Evolutionary conservation across 495 filamentous ascomycete species (phyloP).

Genomic region (Xylaria acuta): DNA sequence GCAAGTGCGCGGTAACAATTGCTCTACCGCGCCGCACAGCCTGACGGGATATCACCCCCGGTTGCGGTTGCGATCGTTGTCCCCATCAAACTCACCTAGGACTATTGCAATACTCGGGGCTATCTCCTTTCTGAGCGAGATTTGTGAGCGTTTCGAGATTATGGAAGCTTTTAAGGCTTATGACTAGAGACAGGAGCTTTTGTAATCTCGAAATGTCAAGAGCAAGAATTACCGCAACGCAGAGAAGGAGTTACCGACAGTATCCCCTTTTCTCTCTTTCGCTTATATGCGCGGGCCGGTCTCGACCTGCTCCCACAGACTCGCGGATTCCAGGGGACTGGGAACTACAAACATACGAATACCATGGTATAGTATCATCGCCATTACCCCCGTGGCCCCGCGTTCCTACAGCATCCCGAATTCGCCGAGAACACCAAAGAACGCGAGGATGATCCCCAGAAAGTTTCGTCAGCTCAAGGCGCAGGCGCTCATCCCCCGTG

Average conservation of each 20-base stretch:
- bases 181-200: not conserved
- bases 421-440: not conserved
- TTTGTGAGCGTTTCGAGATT: not conserved
- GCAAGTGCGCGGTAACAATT: not conserved
- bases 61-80: not conserved
- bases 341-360: not conserved
- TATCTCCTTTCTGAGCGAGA: not conserved
- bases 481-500: not conserved
- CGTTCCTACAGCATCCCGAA: not conserved
- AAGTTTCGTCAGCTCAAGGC: not conserved
- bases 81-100: not conserved
- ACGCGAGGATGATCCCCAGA: not conserved
- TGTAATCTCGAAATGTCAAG: not conserved
- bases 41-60: not conserved
- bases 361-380: not conserved
- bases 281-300: not conserved
- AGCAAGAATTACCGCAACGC: not conserved
- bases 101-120: not conserved
- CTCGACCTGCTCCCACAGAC: not conserved
- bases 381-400: not conserved
- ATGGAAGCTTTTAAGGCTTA: not conserved
- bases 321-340: not conserved
- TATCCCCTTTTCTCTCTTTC: not conserved
- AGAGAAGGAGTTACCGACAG: not conserved
- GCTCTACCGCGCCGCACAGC: not conserved